These are phyloP conservation scores for Aureobasidium sp. DNA, from an alignment of 2,329 filamentous ascomycete species.

Conservation along the genomic window DNA sequence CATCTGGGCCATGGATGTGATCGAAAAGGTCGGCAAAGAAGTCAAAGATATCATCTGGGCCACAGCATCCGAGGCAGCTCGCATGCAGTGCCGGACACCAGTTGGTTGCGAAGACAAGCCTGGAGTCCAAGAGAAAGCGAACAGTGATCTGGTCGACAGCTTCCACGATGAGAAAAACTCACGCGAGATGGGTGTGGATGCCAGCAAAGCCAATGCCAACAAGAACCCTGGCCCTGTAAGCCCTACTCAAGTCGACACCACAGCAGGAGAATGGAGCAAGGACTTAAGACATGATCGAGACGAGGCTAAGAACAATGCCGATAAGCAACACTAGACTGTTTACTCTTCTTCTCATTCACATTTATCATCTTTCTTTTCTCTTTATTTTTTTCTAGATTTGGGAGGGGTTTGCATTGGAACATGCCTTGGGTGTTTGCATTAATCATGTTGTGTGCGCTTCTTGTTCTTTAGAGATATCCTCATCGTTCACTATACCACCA, in stretches of 20 bases:
- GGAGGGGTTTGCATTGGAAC: not conserved
- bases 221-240: slow-evolving; percentile 5
- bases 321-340: not conserved
- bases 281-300: slow-evolving; percentile 2
- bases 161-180: not conserved
- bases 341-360: not conserved
- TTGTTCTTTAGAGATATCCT: not conserved
- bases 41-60: slow-evolving; percentile 77
- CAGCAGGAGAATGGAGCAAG: slow-evolving; percentile 13
- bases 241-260: slow-evolving; percentile 14
- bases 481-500: not conserved
- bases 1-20: slow-evolving; percentile 85
- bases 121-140: not conserved
- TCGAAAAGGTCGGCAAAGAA: slow-evolving; percentile 74
- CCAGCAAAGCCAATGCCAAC: not conserved
- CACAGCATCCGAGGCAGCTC: slow-evolving; percentile 51
- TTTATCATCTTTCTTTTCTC: not conserved
- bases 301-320: not conserved
- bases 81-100: slow-evolving; percentile 54
- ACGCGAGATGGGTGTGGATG: not conserved
- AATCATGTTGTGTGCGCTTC: not conserved
- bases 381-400: not conserved
- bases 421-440: not conserved
- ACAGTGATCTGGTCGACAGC: not conserved
- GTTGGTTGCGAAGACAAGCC: slow-evolving; percentile 48